Conservation (phyloP, 106 monocot species). For the Allium sativum region DNA sequence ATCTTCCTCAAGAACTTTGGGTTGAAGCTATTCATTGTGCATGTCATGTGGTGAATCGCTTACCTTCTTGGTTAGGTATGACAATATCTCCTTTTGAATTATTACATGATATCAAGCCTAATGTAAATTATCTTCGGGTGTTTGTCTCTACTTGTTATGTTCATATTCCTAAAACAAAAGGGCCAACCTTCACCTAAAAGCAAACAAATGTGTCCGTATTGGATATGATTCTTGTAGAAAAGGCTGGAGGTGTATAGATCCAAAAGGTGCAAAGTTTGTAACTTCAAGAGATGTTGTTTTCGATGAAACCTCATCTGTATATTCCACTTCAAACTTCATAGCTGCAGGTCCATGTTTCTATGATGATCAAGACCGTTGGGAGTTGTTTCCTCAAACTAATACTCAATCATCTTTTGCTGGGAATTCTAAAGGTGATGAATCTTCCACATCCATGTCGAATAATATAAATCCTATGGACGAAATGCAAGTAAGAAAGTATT, state of each 20-base stretch:
- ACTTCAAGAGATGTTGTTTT: slow-evolving; percentile 7
- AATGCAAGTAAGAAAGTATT: neutral
- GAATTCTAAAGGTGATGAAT: slow-evolving; percentile 1
- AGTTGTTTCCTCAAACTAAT: neutral
- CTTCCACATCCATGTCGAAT: too few relatives aligned
- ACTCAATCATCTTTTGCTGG: neutral
- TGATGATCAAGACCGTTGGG: neutral
- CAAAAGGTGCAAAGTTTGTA: neutral
- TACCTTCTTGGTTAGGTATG: neutral
- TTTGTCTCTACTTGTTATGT: slow-evolving; percentile 11
- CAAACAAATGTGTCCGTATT: too few relatives aligned
- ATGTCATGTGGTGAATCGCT: neutral
- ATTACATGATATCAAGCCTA: neutral
- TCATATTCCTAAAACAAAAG: slow-evolving; percentile 10
- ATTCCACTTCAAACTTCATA: neutral
- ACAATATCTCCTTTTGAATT: neutral
- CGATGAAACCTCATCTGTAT: slow-evolving; percentile 3
- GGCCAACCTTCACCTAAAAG: slow-evolving; percentile 9
- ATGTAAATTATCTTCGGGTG: neutral
- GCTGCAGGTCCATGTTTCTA: neutral
- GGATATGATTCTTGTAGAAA: too few relatives aligned
- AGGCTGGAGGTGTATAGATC: slow-evolving; percentile 15
- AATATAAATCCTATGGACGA: slow-evolving; percentile 2
- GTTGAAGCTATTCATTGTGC: slow-evolving; percentile 1
- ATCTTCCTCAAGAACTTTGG: neutral